Percentiles rank a stretch among this genome's conserved stretches.
Evolutionary conservation across 2,329 filamentous ascomycete species (phyloP).

Genomic region (Epichloe sp.): DNA sequence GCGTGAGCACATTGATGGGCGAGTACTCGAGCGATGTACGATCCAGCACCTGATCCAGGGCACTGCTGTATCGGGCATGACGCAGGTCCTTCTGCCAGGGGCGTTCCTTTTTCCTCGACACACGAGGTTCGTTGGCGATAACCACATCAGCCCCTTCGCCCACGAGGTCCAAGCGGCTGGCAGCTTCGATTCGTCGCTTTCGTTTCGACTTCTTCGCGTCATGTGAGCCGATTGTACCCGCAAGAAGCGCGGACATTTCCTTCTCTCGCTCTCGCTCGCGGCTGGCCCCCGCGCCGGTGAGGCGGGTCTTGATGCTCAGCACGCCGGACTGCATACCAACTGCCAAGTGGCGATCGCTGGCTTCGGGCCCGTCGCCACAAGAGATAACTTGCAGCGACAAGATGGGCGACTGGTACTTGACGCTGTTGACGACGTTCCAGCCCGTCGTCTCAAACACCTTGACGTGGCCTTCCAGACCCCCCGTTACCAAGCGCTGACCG

Average conservation of each 20-base stretch:
- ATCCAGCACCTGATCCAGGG: conserved; percentile 67
- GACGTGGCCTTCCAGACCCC: conserved; percentile 90
- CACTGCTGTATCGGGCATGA: conserved; percentile 60
- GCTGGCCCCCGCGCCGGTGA: conserved; percentile 68
- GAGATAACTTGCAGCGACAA: conserved; percentile 67
- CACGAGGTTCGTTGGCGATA: conserved; percentile 56
- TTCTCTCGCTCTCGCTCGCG: conserved; percentile 64
- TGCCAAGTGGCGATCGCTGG: conserved; percentile 81
- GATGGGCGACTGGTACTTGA: conserved; percentile 87
- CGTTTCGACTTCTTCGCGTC: conserved; percentile 60
- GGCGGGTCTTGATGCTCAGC: conserved; percentile 79
- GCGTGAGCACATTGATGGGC: conserved; percentile 53
- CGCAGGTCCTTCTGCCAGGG: conserved; percentile 74
- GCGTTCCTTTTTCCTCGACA: conserved; percentile 46
- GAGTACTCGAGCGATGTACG: conserved; percentile 37
- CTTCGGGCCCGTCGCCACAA: conserved; percentile 21
- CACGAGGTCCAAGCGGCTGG: conserved; percentile 56
- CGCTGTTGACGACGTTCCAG: conserved; percentile 93
- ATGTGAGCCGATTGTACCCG: conserved; percentile 64
- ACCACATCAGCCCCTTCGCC: conserved; percentile 81
- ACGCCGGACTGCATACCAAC: conserved; percentile 92
- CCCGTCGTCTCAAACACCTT: conserved; percentile 90
- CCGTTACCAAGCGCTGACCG: conserved; percentile 69
- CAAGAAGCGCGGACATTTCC: conserved; percentile 71
- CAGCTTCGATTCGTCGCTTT: conserved; percentile 39